Percentiles rank a stretch among this genome's conserved stretches.
These are phyloP conservation scores for Phytophthora melonis DNA, from an alignment of 352 stramenopile genomes.

Conservation along the genomic window DNA sequence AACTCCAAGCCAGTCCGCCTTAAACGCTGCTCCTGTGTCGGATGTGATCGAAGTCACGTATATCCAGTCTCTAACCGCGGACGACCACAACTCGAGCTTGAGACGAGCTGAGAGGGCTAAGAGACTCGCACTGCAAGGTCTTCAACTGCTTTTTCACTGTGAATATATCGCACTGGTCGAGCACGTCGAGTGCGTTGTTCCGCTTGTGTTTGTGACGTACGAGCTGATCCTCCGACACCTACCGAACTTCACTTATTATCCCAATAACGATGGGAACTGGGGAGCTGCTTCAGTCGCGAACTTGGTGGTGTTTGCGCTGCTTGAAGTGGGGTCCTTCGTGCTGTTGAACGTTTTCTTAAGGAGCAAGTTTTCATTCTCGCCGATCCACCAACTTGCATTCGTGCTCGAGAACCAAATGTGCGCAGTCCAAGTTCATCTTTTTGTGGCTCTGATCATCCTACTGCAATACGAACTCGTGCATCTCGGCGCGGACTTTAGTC, in stretches of 20 bases:
- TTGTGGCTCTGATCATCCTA: slow-evolving; percentile 5
- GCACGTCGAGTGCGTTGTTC: slow-evolving; percentile 46
- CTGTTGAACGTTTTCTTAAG: slow-evolving; percentile 28
- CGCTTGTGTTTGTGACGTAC: slow-evolving; percentile 38
- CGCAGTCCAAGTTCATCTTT: slow-evolving; percentile 16
- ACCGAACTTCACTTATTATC: slow-evolving; percentile 43
- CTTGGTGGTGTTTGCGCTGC: slow-evolving; percentile 29
- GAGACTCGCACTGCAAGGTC: slow-evolving; percentile 3
- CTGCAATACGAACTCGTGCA: slow-evolving; percentile 24
- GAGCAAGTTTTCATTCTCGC: slow-evolving; percentile 38
- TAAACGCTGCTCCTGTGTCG: neutral
- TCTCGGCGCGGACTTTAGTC: neutral
- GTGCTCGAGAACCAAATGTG: slow-evolving; percentile 44
- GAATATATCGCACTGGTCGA: slow-evolving; percentile 39
- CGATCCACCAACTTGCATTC: slow-evolving; percentile 42
- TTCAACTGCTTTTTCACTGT: slow-evolving; percentile 40
- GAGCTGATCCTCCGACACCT: slow-evolving; percentile 39
- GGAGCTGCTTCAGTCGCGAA: neutral
- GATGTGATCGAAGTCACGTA: neutral
- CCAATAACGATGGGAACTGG: neutral
- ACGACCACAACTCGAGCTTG: neutral
- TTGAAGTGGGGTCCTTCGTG: slow-evolving; percentile 44
- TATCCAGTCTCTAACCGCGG: neutral
- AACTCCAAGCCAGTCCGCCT: neutral
- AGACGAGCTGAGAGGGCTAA: neutral